Evolutionary conservation across 768 basidiomycete species (phyloP), one percentile per base, ranked within the genome.

Genomic region (Rhodotorula graminis): DNA sequence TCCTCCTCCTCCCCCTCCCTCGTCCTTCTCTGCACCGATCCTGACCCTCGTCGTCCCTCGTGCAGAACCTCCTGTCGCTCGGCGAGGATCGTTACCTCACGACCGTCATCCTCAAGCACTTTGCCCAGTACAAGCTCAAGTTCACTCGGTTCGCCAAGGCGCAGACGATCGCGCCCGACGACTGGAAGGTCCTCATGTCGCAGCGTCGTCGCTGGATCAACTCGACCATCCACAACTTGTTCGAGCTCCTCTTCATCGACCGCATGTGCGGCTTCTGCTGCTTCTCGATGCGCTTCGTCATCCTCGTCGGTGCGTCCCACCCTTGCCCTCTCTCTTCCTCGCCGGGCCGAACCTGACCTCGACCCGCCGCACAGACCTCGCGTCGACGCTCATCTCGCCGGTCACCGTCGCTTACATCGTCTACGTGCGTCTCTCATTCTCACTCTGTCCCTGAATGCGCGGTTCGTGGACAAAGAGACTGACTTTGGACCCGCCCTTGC

Each of bases 161-260:
- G 0, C 90, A 86, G 80, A 98, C 95, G 0, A 90, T 97, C 25
- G 95, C 95, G 6, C 95, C 95, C 0, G 93, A 95, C 77, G 91
- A 93, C 47, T 76, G 68, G 69, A 89, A 88, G 80, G 89, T 97
- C 37, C 82, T 99, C 64, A 83, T 99, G 31, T 96, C 93, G 15
- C 96, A 99, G 80, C 89, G 95, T 84, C 90, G 95, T 82, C 91
- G 96, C 77, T 99, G 96, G 95, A 99, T 99, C 82, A 99, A 99
- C 84, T 98, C 95, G 27, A 99, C 95, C 0, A 88, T 99, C 19
- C 95, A 99, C 83, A 99, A 99, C 82, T 83, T 99, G 67, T 91
- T 89, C 63, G 95, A 98, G 79, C 84, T 99, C 56, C 84, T 97
- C 67, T 93, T 93, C 84, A 82, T 97, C 78, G 91, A 94, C 66